A percentile compares a stretch with the other conserved stretches of the same genome.
phyloP scores from a whole-genome alignment of 495 filamentous ascomycete species.

The Aspergillus olivimuriae region DNA sequence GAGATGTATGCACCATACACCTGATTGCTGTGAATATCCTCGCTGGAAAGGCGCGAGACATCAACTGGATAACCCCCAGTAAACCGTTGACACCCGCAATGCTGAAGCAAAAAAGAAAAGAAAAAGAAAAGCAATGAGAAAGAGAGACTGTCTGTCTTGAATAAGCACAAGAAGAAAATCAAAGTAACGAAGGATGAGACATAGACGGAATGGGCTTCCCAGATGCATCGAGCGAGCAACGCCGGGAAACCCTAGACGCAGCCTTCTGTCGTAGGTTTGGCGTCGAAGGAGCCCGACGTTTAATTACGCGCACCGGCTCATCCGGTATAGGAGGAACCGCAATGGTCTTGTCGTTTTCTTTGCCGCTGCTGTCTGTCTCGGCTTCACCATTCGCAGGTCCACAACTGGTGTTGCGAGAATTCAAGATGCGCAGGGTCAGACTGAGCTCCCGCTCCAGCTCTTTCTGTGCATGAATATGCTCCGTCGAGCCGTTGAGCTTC shows the following conservation, averaged over 20 bases:
- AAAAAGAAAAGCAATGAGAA: slow-evolving; percentile 1
- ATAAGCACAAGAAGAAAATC: too few species aligned
- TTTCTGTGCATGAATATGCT: slow-evolving; percentile 57
- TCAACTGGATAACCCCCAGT: too few species aligned
- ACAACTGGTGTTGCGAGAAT: slow-evolving; percentile 41
- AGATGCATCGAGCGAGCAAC: slow-evolving; percentile 27
- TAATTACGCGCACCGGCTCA: slow-evolving; percentile 17
- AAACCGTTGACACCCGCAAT: slow-evolving; percentile 13
- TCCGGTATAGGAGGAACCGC: slow-evolving; percentile 15
- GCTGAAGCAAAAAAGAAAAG: slow-evolving; percentile 5
- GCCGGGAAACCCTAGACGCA: slow-evolving; percentile 19
- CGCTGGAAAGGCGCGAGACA: too few species aligned
- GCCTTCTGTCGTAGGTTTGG: slow-evolving; percentile 27
- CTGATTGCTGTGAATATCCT: too few species aligned
- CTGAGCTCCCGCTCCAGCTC: slow-evolving; percentile 77
- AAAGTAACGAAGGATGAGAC: neutral
- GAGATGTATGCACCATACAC: too few species aligned
- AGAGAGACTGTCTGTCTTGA: neutral
- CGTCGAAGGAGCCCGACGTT: slow-evolving; percentile 33
- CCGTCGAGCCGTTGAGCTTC: slow-evolving; percentile 59
- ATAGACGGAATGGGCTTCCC: slow-evolving; percentile 8
- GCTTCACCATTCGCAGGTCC: slow-evolving; percentile 28
- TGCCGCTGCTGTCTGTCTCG: slow-evolving; percentile 41
- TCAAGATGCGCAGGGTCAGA: slow-evolving; percentile 64
- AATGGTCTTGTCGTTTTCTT: slow-evolving; percentile 30